A percentile compares a stretch with the other conserved stretches of the same genome.
phyloP scores from a whole-genome alignment of 2,329 filamentous ascomycete genomes.

The Nakataea oryzae region DNA sequence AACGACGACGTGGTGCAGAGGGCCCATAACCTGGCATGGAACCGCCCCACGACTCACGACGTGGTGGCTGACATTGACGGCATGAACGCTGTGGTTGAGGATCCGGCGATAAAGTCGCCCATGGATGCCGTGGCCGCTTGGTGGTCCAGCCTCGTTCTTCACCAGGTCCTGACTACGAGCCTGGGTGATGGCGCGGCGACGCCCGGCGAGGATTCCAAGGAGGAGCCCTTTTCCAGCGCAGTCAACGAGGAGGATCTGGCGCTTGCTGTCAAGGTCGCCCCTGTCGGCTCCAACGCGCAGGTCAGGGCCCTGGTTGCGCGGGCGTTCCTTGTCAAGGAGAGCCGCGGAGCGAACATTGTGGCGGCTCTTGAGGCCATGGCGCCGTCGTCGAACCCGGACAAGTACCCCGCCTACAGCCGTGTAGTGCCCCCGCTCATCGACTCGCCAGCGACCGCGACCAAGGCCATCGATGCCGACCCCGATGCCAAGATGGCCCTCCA shows the following conservation, averaged over 20 bases:
- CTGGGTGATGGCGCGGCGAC: constrained; percentile 37
- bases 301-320: constrained; percentile 48
- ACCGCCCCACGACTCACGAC: constrained; percentile 62
- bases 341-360: constrained; percentile 45
- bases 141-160: constrained; percentile 70
- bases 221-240: neutral
- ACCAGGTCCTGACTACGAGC: constrained; percentile 54
- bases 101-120: constrained; percentile 73
- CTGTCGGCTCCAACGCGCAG: constrained; percentile 65
- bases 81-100: constrained; percentile 76
- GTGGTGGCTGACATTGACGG: constrained; percentile 54
- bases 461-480: constrained; percentile 28
- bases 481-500: constrained; percentile 47
- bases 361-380: constrained; percentile 42
- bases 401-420: constrained; percentile 17
- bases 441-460: constrained; percentile 20
- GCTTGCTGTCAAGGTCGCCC: constrained; percentile 63
- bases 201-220: constrained; percentile 16
- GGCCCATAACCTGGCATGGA: constrained; percentile 84
- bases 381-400: constrained; percentile 24
- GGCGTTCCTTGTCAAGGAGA: constrained; percentile 43
- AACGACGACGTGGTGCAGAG: constrained; percentile 69
- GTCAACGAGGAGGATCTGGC: constrained; percentile 39
- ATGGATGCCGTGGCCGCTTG: constrained; percentile 86
- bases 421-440: constrained; percentile 33